phyloP scores from a whole-genome alignment of 2,329 filamentous ascomycete species.

The Fonsecaea monophora region DNA sequence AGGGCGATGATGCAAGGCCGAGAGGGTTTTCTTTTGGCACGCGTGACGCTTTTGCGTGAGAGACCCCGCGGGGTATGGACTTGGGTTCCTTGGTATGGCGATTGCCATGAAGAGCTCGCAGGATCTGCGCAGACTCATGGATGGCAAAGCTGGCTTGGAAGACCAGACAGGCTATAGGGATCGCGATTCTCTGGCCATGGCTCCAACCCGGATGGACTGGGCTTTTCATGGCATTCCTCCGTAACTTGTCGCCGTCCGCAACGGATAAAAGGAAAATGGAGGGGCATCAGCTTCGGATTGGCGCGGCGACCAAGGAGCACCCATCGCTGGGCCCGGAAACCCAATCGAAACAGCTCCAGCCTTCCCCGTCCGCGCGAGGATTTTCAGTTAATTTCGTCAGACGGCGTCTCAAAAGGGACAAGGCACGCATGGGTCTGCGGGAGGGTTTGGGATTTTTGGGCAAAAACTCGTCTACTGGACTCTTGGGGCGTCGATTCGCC shows the following conservation, averaged over 20 bases:
- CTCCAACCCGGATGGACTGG: background rate
- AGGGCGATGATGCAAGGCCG: constrained; percentile 14
- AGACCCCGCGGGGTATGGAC: constrained; percentile 2
- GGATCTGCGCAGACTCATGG: background rate
- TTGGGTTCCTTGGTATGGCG: constrained; percentile 8
- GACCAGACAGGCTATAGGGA: background rate
- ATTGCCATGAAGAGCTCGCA: background rate
- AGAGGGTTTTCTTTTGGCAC: background rate
- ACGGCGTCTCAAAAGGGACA: background rate
- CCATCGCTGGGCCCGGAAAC: constrained; percentile 4
- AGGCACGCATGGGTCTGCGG: constrained; percentile 1
- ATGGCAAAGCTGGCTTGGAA: background rate
- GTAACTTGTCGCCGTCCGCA: background rate
- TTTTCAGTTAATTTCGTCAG: constrained; percentile 18
- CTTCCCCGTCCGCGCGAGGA: constrained; percentile 20
- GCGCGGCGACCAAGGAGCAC: constrained; percentile 8
- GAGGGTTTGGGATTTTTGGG: constrained; percentile 4
- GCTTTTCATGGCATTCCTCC: background rate
- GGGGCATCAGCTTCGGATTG: constrained; percentile 8
- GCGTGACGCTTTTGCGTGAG: background rate
- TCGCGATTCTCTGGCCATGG: constrained; percentile 4
- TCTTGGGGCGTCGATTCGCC: background rate
- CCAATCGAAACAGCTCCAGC: constrained; percentile 22
- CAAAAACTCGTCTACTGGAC: background rate
- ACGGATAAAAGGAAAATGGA: constrained; percentile 33